A percentile compares a stretch with the other conserved stretches of the same genome.
Conservation (phyloP, 2,329 filamentous ascomycete species). For the Fusarium clavum region DNA sequence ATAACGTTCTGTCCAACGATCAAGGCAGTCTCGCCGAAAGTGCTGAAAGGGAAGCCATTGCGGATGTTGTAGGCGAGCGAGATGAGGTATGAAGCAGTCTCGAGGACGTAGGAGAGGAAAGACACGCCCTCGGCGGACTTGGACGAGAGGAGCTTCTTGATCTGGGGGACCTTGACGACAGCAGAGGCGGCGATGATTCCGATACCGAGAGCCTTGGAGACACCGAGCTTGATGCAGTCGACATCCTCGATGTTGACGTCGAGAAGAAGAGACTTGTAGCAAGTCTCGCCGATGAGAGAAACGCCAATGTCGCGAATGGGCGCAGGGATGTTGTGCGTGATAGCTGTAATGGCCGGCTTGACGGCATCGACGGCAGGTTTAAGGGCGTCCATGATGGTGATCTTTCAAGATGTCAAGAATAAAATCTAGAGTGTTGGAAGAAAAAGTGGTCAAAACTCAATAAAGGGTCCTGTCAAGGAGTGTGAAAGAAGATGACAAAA, state of each 20-base stretch:
- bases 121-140: constrained; percentile 85
- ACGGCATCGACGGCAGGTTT: constrained; percentile 73
- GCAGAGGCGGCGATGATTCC: constrained; percentile 91
- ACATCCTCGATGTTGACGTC: constrained; percentile 83
- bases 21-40: constrained; percentile 92
- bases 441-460: neutral
- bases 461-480: constrained; percentile 30
- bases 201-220: constrained; percentile 93
- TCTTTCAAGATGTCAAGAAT: neutral
- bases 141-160: constrained; percentile 87
- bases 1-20: constrained; percentile 93
- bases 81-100: constrained; percentile 89
- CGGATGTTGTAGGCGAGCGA: constrained; percentile 92
- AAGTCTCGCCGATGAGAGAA: constrained; percentile 82
- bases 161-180: constrained; percentile 96
- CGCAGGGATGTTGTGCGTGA: constrained; percentile 78
- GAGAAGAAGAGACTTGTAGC: constrained; percentile 88
- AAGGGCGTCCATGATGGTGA: constrained; percentile 68
- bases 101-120: constrained; percentile 92
- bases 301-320: constrained; percentile 80
- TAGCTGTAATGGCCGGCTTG: constrained; percentile 71
- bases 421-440: neutral
- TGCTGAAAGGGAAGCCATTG: constrained; percentile 93
- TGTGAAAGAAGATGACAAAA: constrained; percentile 31
- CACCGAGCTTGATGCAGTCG: constrained; percentile 86